A percentile compares a stretch with the other conserved stretches of the same genome.
These are phyloP conservation scores for Chlamydomonas urium DNA, from an alignment of 139 green algal species.

Conservation along the genomic window DNA sequence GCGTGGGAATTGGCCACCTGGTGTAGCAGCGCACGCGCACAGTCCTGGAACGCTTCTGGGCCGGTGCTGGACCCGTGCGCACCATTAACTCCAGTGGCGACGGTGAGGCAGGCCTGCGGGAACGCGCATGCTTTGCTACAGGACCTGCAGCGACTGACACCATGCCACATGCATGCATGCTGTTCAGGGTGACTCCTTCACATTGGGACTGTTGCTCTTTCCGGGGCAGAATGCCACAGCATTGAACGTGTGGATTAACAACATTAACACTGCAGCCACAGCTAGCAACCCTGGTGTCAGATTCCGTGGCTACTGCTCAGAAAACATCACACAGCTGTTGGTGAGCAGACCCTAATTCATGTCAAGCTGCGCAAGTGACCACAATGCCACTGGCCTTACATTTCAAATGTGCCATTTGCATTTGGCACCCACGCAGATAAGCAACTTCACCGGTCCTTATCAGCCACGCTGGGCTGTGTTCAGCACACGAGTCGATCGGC, in stretches of 20 bases:
- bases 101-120: too few species aligned
- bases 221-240: not conserved
- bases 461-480: too few species aligned
- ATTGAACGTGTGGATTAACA: not conserved
- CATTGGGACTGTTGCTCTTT: not conserved
- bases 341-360: not conserved
- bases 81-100: not conserved
- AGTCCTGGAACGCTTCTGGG: not conserved
- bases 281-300: too few species aligned
- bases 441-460: slow-evolving; percentile 3
- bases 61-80: slow-evolving; percentile 2
- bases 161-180: not conserved
- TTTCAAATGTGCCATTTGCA: too few species aligned
- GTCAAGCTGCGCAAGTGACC: too few species aligned
- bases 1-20: too few species aligned
- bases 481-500: slow-evolving; percentile 22
- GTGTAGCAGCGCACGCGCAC: too few species aligned
- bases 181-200: slow-evolving; percentile 2
- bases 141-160: too few species aligned
- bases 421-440: slow-evolving; percentile 5
- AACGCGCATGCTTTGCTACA: too few species aligned
- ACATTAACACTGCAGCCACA: too few species aligned
- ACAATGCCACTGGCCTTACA: too few species aligned
- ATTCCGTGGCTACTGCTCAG: not conserved
- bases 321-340: not conserved